Percentiles rank a stretch among this genome's conserved stretches.
phyloP scores from a whole-genome alignment of 2,329 filamentous ascomycete genomes.

The Neofusicoccum laricinum region DNA sequence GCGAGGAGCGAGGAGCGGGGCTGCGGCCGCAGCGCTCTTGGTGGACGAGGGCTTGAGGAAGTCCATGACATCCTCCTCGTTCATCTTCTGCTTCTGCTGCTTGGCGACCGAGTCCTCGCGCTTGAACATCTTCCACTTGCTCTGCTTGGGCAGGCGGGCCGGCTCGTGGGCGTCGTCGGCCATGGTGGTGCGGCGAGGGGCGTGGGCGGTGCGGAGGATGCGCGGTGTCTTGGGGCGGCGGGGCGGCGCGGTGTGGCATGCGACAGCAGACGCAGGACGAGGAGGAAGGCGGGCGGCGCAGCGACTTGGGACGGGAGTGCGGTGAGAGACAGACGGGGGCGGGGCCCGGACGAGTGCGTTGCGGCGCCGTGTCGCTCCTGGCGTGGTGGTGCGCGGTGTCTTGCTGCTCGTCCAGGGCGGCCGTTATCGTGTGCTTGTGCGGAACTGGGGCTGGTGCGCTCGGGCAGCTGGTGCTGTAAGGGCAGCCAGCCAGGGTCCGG shows the following conservation, averaged over 20 bases:
- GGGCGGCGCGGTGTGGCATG: conserved; percentile 8
- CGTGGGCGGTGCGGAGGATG: conserved; percentile 13
- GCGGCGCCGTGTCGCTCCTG: conserved; percentile 12
- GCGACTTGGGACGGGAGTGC: background rate
- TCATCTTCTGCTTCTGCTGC: conserved; percentile 31
- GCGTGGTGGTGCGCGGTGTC: conserved; percentile 12
- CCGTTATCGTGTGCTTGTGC: conserved; percentile 14
- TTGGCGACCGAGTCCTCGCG: conserved; percentile 35
- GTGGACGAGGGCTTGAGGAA: conserved; percentile 55
- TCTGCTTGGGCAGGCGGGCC: conserved; percentile 39
- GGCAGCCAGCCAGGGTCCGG: conserved; percentile 7
- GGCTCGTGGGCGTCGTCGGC: conserved; percentile 28
- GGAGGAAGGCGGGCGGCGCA: background rate
- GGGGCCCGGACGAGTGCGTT: conserved; percentile 4
- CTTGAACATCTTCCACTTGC: conserved; percentile 50
- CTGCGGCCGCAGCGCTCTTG: conserved; percentile 29
- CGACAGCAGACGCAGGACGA: background rate
- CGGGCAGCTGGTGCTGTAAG: background rate
- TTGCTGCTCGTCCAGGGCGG: conserved; percentile 9
- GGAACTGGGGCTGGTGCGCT: conserved; percentile 1
- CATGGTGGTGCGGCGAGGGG: conserved; percentile 23
- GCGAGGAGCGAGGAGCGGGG: conserved; percentile 31
- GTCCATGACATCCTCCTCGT: conserved; percentile 51
- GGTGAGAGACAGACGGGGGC: background rate
- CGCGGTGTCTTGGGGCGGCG: conserved; percentile 1